Evolutionary conservation across 371 early-diverging fungal species (phyloP).

Genomic region (Circinella umbellata): DNA sequence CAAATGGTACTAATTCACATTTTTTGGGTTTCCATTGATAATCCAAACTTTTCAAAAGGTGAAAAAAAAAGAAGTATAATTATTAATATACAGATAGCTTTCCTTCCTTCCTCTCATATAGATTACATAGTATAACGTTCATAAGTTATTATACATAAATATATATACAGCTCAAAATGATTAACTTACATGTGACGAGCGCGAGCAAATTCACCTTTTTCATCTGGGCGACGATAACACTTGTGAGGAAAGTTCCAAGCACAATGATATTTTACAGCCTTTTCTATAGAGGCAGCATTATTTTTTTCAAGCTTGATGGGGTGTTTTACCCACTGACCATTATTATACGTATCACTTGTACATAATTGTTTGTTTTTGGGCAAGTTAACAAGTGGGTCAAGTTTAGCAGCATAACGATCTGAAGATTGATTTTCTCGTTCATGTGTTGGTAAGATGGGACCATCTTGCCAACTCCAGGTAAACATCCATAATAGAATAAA

Average conservation of each 20-base stretch:
- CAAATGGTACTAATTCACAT: conserved; percentile 35
- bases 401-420: not conserved
- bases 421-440: conserved; percentile 9
- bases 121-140: too few species aligned
- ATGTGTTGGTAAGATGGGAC: conserved; percentile 11
- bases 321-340: conserved; percentile 40
- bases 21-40: conserved; percentile 43
- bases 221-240: conserved; percentile 39
- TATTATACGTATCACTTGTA: conserved; percentile 36
- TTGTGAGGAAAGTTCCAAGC: conserved; percentile 44
- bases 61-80: not conserved
- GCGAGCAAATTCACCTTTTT: conserved; percentile 32
- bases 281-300: conserved; percentile 22
- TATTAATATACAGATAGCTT: not conserved
- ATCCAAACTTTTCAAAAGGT: conserved; percentile 29
- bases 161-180: not conserved
- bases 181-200: conserved; percentile 33
- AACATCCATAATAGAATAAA: conserved; percentile 24
- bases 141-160: too few species aligned
- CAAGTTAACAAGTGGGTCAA: conserved; percentile 13
- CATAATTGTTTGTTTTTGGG: conserved; percentile 29
- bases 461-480: conserved; percentile 24
- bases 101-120: not conserved
- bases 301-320: conserved; percentile 22
- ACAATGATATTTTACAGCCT: conserved; percentile 40